Evolutionary conservation across 2,329 filamentous ascomycete species (phyloP).

Genomic region (Botrytis tulipae): DNA sequence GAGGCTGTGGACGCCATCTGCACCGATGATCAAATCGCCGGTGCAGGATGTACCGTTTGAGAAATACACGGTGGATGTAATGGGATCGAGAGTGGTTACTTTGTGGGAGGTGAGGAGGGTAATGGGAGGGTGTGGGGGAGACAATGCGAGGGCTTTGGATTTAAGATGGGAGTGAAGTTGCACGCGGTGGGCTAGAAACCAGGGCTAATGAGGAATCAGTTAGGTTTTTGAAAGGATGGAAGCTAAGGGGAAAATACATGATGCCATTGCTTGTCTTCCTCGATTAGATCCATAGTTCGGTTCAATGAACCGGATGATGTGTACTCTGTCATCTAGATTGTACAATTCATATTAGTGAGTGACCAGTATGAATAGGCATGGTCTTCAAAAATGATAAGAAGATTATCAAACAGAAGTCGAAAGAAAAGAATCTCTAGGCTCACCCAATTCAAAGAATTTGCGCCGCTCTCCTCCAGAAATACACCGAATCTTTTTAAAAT

Average conservation of each 20-base stretch:
- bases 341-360: not conserved
- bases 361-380: not conserved
- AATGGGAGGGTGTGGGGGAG: conserved; percentile 40
- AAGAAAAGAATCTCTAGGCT: not conserved
- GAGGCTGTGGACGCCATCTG: conserved; percentile 8
- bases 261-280: conserved; percentile 47
- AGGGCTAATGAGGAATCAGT: conserved; percentile 34
- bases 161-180: conserved; percentile 54
- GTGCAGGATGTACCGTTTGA: conserved; percentile 42
- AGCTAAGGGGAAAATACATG: conserved; percentile 33
- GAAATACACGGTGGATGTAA: conserved; percentile 45
- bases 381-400: not conserved
- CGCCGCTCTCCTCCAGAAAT: conserved; percentile 42
- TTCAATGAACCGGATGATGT: not conserved
- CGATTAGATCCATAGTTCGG: conserved; percentile 30
- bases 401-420: not conserved
- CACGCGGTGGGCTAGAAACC: conserved; percentile 54
- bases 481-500: conserved; percentile 50
- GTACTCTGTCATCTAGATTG: conserved; percentile 37
- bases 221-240: not conserved
- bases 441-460: conserved; percentile 23
- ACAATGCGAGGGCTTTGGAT: conserved; percentile 42
- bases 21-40: conserved; percentile 5
- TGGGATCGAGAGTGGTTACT: conserved; percentile 46
- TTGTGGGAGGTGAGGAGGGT: conserved; percentile 44